Conservation (phyloP, 805 yeast genomes). For the Zygosaccharomyces kombuchaensis region DNA sequence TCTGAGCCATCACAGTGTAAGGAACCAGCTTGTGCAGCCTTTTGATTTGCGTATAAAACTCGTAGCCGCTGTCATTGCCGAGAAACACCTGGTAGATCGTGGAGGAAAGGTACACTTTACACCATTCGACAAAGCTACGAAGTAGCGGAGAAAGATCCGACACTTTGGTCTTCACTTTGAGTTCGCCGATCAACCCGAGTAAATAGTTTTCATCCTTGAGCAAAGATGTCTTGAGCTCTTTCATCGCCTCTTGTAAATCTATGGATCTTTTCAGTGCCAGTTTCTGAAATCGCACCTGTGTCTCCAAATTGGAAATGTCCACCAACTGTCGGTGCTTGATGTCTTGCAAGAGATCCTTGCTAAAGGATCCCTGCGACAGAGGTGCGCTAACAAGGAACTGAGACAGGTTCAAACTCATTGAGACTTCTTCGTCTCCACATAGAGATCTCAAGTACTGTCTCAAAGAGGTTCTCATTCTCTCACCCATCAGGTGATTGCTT, state of each 20-base stretch:
- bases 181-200: constrained; percentile 56
- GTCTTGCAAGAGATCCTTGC: constrained; percentile 48
- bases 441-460: constrained; percentile 65
- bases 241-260: constrained; percentile 52
- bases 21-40: constrained; percentile 77
- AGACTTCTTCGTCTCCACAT: constrained; percentile 49
- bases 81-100: constrained; percentile 75
- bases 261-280: constrained; percentile 57
- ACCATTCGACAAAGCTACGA: constrained; percentile 71
- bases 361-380: constrained; percentile 37
- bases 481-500: constrained; percentile 50
- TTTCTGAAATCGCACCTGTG: constrained; percentile 68
- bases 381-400: constrained; percentile 45
- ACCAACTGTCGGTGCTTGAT: constrained; percentile 52
- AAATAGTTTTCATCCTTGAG: constrained; percentile 53
- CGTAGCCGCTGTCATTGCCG: constrained; percentile 77
- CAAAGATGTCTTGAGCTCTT: constrained; percentile 52
- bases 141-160: constrained; percentile 62
- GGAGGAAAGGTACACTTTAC: constrained; percentile 77
- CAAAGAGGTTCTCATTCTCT: constrained; percentile 69
- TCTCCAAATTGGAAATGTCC: constrained; percentile 57
- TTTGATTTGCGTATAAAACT: constrained; percentile 63
- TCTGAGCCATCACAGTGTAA: constrained; percentile 68
- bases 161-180: constrained; percentile 51
- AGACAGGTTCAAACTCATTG: constrained; percentile 47